Evolutionary conservation across 2,329 filamentous ascomycete genomes (phyloP), one percentile per base, ranked within the genome.

Genomic region (Scolecobasidium constrictum): DNA sequence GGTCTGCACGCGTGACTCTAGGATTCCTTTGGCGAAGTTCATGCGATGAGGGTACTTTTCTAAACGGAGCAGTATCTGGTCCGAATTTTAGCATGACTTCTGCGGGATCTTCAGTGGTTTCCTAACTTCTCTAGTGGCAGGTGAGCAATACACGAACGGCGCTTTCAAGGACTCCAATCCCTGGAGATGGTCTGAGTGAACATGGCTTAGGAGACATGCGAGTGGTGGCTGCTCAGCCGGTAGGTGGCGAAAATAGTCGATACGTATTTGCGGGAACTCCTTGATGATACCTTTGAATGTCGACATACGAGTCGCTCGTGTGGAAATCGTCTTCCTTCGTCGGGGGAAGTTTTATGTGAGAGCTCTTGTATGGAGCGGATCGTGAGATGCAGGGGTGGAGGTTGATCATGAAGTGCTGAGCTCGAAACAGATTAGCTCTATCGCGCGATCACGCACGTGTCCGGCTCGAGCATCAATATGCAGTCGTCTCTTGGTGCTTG

Each of bases 121-220:
- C n/a, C 50, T 52, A 55, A 71, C 78, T 59, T 87, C 81, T 49
- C 76, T 75, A 0, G 88, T 95, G 0, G 85, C 83, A 0, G 82
- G 72, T 1, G 88, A 94, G 63, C 87, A 95, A 61, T 94, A 95
- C 16, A 96, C 77, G 54, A 94, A 94, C 0, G 86, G 83, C 20
- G 83, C 77, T 36, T 78, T 75, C 42, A 88, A 71, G 11, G 71
- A 75, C 52, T 94, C 86, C 2, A 95, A 71, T 0, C 90, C 88
- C 26, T 73, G 72, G 1, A 95, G 72, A 61, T 95, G 90, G 53
- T 95, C 88, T 49, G 83, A 93, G 57, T 95, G 90, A 2, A 93
- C 78, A 72, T 96, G 90, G 60, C 84, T 93, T 19, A 96, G 69
- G 56, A 96, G 94, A 58, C 83, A 92, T 13, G 84, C 87, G 43